Conservation (phyloP, 768 basidiomycete genomes). For the Erythrobasidium yunnanense region DNA sequence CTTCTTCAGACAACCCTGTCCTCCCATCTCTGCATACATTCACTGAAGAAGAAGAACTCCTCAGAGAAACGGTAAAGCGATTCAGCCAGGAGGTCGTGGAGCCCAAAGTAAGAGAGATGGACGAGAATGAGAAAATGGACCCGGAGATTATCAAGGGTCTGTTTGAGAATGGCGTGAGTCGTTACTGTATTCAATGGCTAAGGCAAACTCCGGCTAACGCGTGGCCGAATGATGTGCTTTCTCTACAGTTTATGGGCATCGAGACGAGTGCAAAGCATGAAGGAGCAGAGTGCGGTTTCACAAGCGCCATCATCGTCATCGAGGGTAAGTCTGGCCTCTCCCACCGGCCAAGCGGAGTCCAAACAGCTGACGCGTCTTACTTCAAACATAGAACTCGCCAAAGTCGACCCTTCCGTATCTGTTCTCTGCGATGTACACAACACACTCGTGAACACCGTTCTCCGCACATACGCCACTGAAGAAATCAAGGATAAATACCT, state of each 20-base stretch:
- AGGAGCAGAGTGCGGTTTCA: slow-evolving; percentile 84
- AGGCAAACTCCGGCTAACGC: neutral
- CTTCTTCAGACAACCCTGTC: neutral
- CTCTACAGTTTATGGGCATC: slow-evolving; percentile 84
- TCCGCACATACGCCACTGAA: slow-evolving; percentile 72
- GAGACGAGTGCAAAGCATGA: slow-evolving; percentile 75
- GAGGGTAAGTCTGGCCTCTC: slow-evolving; percentile 53
- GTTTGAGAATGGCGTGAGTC: slow-evolving; percentile 82
- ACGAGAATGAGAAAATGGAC: slow-evolving; percentile 93
- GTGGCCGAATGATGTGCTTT: too few species aligned
- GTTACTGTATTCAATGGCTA: neutral
- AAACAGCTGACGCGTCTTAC: too few species aligned
- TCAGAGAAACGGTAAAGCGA: slow-evolving; percentile 81
- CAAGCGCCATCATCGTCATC: slow-evolving; percentile 85
- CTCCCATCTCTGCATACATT: slow-evolving; percentile 53
- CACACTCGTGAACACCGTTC: slow-evolving; percentile 83
- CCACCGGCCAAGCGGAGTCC: too few species aligned
- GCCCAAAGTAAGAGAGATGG: slow-evolving; percentile 92
- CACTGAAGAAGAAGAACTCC: slow-evolving; percentile 88
- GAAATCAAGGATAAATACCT: slow-evolving; percentile 81
- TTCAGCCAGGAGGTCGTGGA: slow-evolving; percentile 81
- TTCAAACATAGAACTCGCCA: slow-evolving; percentile 64
- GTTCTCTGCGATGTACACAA: slow-evolving; percentile 98
- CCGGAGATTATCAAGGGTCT: slow-evolving; percentile 69
- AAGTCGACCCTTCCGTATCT: slow-evolving; percentile 88